A percentile compares a stretch with the other conserved stretches of the same genome.
phyloP scores from a whole-genome alignment of 2,329 filamentous ascomycete genomes.

The Fusarium nodosum region DNA sequence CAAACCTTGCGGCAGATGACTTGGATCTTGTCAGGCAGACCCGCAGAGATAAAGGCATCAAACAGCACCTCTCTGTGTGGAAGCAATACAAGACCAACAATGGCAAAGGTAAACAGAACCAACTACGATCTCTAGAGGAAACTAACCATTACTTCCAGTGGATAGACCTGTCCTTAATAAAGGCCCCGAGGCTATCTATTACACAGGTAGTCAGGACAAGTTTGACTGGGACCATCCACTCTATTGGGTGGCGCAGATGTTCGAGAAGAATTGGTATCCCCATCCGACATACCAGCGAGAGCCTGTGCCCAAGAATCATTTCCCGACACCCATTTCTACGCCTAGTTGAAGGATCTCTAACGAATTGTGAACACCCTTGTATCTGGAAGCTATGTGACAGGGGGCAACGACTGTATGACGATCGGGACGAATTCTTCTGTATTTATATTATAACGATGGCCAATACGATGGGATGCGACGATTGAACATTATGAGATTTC shows the following conservation, averaged over 20 bases:
- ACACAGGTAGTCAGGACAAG: slow-evolving; percentile 46
- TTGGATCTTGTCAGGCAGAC: slow-evolving; percentile 52
- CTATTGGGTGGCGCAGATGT: slow-evolving; percentile 63
- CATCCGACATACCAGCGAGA: slow-evolving; percentile 52
- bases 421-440: slow-evolving; percentile 2
- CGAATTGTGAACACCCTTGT: not conserved
- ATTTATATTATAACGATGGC: not conserved
- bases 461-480: not conserved
- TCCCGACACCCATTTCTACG: not conserved
- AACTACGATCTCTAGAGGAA: not conserved
- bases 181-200: slow-evolving; percentile 14
- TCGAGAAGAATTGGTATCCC: slow-evolving; percentile 58
- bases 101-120: slow-evolving; percentile 32
- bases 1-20: slow-evolving; percentile 52
- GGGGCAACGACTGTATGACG: not conserved
- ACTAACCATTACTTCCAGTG: slow-evolving; percentile 28
- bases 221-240: slow-evolving; percentile 58
- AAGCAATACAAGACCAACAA: slow-evolving; percentile 45
- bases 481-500: too few relatives aligned
- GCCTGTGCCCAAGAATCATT: slow-evolving; percentile 4
- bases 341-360: not conserved
- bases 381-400: not conserved
- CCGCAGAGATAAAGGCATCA: slow-evolving; percentile 41
- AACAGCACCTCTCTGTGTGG: slow-evolving; percentile 49
- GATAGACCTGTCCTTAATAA: not conserved